Evolutionary conservation across 2,329 filamentous ascomycete species (phyloP).

Genomic region (Alternaria infectoria): DNA sequence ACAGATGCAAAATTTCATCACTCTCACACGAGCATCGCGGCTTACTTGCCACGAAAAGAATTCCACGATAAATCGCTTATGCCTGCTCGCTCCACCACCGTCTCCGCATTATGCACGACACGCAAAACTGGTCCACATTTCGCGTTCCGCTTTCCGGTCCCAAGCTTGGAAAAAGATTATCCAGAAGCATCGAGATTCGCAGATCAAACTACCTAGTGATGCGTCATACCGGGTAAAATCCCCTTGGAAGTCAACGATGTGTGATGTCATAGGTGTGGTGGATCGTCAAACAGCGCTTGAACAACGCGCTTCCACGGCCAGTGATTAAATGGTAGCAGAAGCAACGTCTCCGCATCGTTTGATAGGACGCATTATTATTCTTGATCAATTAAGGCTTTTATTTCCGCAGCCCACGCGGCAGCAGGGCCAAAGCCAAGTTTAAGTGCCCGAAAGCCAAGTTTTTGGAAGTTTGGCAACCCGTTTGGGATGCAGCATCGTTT

Average conservation of each 20-base stretch:
- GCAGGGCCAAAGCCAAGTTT: constrained; percentile 10
- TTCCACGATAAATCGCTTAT: neutral
- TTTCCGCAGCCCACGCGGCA: neutral
- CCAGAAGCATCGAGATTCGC: neutral
- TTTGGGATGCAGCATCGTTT: neutral
- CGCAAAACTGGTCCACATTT: neutral
- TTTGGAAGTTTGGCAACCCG: neutral
- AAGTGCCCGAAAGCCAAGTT: constrained; percentile 19
- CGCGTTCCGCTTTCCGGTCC: neutral
- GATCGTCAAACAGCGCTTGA: neutral
- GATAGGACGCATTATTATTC: neutral
- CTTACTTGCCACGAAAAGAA: neutral
- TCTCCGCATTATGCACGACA: constrained; percentile 5
- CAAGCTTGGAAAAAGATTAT: neutral
- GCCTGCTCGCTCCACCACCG: constrained; percentile 2
- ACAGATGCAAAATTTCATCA: neutral
- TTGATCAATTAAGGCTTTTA: neutral
- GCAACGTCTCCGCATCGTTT: neutral
- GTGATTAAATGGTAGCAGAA: neutral
- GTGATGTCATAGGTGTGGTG: neutral
- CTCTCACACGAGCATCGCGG: neutral
- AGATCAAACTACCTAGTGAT: neutral
- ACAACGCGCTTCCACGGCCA: neutral
- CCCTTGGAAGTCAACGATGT: neutral
- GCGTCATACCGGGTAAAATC: neutral